Base-by-base conservation (phyloP, 1,284 basidiomycete species). In the Thecaphora frezii region DNA sequence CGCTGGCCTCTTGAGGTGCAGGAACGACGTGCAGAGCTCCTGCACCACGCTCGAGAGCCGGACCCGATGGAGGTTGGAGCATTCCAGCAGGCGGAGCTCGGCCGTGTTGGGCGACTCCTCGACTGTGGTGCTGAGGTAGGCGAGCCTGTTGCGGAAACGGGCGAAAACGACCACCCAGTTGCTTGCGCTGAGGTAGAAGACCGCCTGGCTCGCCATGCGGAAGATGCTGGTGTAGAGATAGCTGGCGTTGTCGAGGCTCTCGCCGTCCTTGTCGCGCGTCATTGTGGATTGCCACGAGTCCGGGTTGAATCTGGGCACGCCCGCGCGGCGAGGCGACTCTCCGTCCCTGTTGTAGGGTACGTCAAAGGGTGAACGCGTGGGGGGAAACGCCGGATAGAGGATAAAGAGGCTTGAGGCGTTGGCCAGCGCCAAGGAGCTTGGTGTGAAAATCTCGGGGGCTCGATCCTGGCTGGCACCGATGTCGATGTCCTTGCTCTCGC, bases 141-240 rank as follows among this genome's bases (percentile, higher is more conserved):
- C 84, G 40, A 93, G 88, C 79, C 89, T 88, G 42, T 83, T 83
- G 53, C 87, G 86, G 55, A 94, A 84, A 19, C 89, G 85, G 22
- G 84, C 81, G 64, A 89, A 85, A 19, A 97, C 88, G 9, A 90
- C 84, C 30, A 82, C 81, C 92, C 93, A 97, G 75, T 97, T 96
- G 21, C 89, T 89, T 0, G 90, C 87, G 8, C 92, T 93, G 16
- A 97, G 84, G 75, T 89, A 88, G 77, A 90, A 93, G 41, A 96
- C 85, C 68, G 94, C 87, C 44, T 88, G 86, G 14, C 89, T 88
- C 7, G 81, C 77, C 47, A 79, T 77, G 46, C 79, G 75, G 21
- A 80, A 79, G 68, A 84, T 81, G 46, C 56, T 51, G 18, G 65
- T 62, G 30, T 59, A 51, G 5, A 71, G 56, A 22, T 63, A 51